Percentiles rank a stretch among this genome's conserved stretches.
phyloP scores from a whole-genome alignment of 2,329 filamentous ascomycete genomes.

The Chrysosporium keratinophilum region DNA sequence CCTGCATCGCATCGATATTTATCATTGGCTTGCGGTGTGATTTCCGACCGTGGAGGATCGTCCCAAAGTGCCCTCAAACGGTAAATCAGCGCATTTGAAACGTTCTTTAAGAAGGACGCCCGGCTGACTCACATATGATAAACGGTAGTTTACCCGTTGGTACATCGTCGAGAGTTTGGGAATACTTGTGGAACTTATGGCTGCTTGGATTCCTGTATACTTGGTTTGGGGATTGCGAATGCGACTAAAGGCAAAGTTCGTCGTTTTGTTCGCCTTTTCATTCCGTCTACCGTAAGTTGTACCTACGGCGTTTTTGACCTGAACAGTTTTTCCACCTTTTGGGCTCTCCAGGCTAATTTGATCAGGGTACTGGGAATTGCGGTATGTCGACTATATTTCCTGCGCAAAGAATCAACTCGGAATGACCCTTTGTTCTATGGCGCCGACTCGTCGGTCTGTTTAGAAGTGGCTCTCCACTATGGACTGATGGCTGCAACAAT shows the following conservation, averaged over 20 bases:
- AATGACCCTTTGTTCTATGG: constrained; percentile 15
- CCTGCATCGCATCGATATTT: constrained; percentile 14
- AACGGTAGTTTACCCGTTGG: constrained; percentile 14
- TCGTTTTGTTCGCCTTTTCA: constrained; percentile 17
- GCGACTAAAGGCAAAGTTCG: constrained; percentile 14
- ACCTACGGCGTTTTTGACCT: neutral
- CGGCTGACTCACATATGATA: neutral
- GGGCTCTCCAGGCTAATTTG: neutral
- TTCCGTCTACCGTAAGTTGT: constrained; percentile 17
- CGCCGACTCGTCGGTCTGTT: constrained; percentile 12
- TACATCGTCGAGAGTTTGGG: constrained; percentile 15
- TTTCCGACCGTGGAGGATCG: constrained; percentile 13
- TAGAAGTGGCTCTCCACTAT: constrained; percentile 16
- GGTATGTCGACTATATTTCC: constrained; percentile 13
- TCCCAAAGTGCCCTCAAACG: constrained; percentile 12
- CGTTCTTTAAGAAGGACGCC: neutral
- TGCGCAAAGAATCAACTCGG: constrained; percentile 7
- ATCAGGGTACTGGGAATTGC: constrained; percentile 14
- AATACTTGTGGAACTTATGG: constrained; percentile 14
- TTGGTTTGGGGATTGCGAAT: constrained; percentile 15
- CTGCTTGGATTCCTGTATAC: constrained; percentile 15
- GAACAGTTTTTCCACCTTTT: neutral
- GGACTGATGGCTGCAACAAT: constrained; percentile 17
- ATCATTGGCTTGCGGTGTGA: constrained; percentile 14
- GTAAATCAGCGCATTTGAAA: constrained; percentile 1